A percentile compares a stretch with the other conserved stretches of the same genome.
Evolutionary conservation across 257 asterid genomes (phyloP).

Genomic region (Nicotiana paniculata): DNA sequence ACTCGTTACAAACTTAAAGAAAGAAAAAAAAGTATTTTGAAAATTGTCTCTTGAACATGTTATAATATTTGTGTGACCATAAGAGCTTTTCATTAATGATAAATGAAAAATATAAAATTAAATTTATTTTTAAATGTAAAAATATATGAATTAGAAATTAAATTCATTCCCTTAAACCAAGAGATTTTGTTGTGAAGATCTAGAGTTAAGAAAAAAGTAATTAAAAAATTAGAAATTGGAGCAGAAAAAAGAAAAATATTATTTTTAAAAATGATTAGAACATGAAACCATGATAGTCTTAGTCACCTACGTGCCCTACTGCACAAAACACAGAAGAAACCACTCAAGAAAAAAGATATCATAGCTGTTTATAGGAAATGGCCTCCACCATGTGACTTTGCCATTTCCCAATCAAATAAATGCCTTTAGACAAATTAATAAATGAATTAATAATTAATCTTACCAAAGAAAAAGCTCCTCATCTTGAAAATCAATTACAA

Average conservation of each 20-base stretch:
- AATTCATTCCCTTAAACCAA: neutral
- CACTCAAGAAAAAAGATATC: conserved; percentile 5
- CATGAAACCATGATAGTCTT: conserved; percentile 24
- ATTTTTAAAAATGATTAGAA: neutral
- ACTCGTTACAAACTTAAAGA: no score
- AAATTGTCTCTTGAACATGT: no score
- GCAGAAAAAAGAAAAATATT: neutral
- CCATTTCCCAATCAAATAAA: conserved; percentile 7
- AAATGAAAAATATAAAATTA: no score
- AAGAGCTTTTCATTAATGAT: no score
- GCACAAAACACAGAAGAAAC: conserved; percentile 14
- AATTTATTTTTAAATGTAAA: no score
- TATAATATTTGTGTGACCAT: no score
- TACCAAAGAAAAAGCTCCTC: neutral
- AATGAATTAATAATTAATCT: neutral
- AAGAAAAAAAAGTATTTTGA: no score
- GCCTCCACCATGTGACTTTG: conserved; percentile 19
- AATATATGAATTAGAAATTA: neutral
- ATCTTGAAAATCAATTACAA: neutral
- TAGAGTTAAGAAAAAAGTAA: neutral
- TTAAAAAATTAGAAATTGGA: neutral
- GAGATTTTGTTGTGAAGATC: neutral
- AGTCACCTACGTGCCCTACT: conserved; percentile 14
- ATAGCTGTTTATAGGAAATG: conserved; percentile 13
- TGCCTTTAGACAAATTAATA: conserved; percentile 8